These are phyloP conservation scores for Blastobotrys terrestris DNA, from an alignment of 805 yeast species.

Conservation along the genomic window DNA sequence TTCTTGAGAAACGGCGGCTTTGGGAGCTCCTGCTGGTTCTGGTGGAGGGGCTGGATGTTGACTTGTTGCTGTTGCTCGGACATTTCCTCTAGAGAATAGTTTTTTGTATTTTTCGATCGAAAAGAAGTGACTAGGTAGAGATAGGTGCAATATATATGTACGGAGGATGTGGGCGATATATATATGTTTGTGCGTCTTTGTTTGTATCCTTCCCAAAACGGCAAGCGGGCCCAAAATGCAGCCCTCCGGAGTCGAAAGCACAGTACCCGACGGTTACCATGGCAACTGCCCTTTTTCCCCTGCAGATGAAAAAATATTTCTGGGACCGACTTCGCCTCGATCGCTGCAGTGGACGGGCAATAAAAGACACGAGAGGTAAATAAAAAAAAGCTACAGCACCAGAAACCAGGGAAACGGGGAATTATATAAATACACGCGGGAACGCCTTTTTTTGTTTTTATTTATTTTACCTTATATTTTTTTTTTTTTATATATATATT, in stretches of 20 bases:
- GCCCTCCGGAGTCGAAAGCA: neutral
- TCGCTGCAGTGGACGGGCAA: too few species aligned
- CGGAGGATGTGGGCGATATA: neutral
- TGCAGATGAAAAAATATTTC: neutral
- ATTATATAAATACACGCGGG: too few species aligned
- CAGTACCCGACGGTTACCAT: neutral
- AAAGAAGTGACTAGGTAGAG: too few species aligned
- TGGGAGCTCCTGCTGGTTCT: neutral
- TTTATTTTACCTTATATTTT: too few species aligned
- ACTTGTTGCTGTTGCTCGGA: constrained; percentile 10
- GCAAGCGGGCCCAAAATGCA: neutral
- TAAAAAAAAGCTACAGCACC: too few species aligned
- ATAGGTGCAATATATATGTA: too few species aligned
- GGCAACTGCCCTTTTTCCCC: too few species aligned
- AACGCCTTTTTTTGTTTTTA: too few species aligned
- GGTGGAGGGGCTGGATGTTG: constrained; percentile 18
- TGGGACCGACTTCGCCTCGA: neutral
- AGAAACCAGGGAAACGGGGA: too few species aligned
- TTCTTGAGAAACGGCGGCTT: neutral
- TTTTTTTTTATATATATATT: too few species aligned
- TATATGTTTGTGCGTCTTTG: neutral
- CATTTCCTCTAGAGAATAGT: neutral
- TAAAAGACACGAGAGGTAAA: too few species aligned
- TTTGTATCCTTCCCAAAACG: neutral
- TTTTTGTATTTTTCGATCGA: neutral